Evolutionary conservation across 2,329 filamentous ascomycete genomes (phyloP).

Genomic region (Chaetomiaceae sp.): DNA sequence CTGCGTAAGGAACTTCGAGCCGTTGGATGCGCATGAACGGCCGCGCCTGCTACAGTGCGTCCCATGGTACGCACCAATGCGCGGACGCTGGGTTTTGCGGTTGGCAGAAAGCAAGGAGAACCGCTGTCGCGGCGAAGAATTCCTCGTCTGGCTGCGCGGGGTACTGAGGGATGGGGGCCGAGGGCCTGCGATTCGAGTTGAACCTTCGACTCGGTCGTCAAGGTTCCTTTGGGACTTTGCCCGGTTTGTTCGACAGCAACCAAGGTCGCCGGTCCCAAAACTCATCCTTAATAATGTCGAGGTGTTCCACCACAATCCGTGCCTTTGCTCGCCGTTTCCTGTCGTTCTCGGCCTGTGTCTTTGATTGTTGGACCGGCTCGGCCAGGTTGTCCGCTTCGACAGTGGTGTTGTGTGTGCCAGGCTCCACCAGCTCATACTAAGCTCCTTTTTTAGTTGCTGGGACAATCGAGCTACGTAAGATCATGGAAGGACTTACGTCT

Average conservation of each 20-base stretch:
- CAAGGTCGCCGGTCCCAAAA: conserved; percentile 90
- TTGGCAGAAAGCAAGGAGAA: neutral
- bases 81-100: neutral
- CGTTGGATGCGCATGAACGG: neutral
- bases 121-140: neutral
- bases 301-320: conserved; percentile 72
- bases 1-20: neutral
- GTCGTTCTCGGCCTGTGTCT: conserved; percentile 77
- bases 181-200: neutral
- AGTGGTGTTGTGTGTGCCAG: conserved; percentile 42
- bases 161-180: too few species aligned
- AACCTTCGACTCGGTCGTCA: conserved; percentile 21
- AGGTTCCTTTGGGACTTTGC: conserved; percentile 60
- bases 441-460: neutral
- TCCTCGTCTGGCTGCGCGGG: too few species aligned
- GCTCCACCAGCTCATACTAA: conserved; percentile 67
- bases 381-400: conserved; percentile 44
- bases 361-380: conserved; percentile 59
- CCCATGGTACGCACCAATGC: too few species aligned
- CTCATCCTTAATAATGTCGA: conserved; percentile 91
- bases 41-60: neutral
- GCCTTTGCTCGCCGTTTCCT: conserved; percentile 78
- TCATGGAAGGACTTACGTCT: conserved; percentile 50
- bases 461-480: neutral
- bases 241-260: conserved; percentile 71